phyloP scores from a whole-genome alignment of 176 grass and related monocot genomes.

The Alloteropsis semialata region DNA sequence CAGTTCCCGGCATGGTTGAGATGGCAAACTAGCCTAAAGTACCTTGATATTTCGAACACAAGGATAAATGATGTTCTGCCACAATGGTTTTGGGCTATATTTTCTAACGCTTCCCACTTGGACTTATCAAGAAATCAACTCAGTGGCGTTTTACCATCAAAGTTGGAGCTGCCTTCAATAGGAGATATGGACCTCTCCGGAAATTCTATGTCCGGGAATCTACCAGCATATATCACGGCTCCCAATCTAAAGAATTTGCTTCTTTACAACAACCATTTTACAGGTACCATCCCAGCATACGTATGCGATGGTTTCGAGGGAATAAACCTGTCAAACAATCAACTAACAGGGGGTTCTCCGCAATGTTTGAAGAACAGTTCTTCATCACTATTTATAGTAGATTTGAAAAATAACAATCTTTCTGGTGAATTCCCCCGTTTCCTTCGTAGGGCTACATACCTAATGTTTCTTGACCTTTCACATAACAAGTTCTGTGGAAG shows the following conservation, averaged over 20 bases:
- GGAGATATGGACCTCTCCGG: not conserved
- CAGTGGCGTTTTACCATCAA: constrained; percentile 13
- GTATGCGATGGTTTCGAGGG: not conserved
- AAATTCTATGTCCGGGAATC: not conserved
- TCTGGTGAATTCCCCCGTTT: constrained; percentile 33
- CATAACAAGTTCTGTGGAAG: constrained; percentile 30
- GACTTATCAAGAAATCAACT: constrained; percentile 37
- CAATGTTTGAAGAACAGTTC: not conserved
- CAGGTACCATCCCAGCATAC: constrained; percentile 23
- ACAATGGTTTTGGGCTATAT: constrained; percentile 33
- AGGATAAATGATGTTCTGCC: constrained; percentile 42
- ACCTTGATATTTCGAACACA: constrained; percentile 33
- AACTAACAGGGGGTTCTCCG: not conserved
- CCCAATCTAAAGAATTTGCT: not conserved
- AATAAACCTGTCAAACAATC: constrained; percentile 12
- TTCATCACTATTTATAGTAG: not conserved
- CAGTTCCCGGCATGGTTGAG: constrained; percentile 45
- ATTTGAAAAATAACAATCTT: constrained; percentile 30
- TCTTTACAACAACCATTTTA: constrained; percentile 34
- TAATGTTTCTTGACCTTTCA: constrained; percentile 19
- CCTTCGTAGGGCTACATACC: constrained; percentile 14
- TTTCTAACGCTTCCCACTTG: not conserved
- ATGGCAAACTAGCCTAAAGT: not conserved
- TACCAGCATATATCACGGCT: constrained; percentile 17
- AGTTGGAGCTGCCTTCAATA: not conserved